Base-by-base conservation (phyloP, 192 early-diverging fungal species). In the Coemansia sp. region DNA sequence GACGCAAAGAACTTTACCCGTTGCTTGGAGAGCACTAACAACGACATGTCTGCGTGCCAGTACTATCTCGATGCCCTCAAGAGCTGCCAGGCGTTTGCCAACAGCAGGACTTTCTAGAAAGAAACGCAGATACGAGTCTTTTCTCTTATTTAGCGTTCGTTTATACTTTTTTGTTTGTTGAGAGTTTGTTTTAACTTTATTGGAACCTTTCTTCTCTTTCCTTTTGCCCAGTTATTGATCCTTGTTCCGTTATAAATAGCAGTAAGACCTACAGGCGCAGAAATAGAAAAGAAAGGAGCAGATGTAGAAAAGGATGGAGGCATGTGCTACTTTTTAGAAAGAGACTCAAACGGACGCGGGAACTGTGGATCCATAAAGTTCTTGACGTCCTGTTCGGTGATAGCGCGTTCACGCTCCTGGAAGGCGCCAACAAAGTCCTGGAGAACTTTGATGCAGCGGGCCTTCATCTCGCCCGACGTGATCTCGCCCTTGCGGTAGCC, bases 11-110 rank as follows among this genome's bases (percentile, higher is more conserved):
- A 90, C 32, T 95, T 95, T 75, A 89, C 88, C 42, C 87, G 90
- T 70, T 98, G 96, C 75, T 85, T 98, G 41, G 92, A 96, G 72
- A 72, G 81, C 70, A 93, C 87, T 77, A 85, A 84, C 60, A 89
- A 92, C 72, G 89, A 96, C 77, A 89, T 93, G 69, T 75, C 69
- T 48, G 85, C 88, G 39, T 98, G 95, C 85, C 90, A 94, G 83
- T 94, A 91, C 87, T 94, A 94, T 79, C 79, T 95, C 44, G 94
- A 98, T 69, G 86, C 90, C 82, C 88, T 98, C 62, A 95, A 95
- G 88, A 85, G 90, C 59, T 98, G 95, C 86, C 93, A 93, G 71
- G 65, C 71, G 9, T 67, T 72, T 50, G 43, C 45, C 45, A 67
- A 16, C 48, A 65, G 57, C 65, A 59, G 67, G 61, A 56, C 49